phyloP scores from a whole-genome alignment of 1,284 basidiomycete genomes.

The Irpex sp. region DNA sequence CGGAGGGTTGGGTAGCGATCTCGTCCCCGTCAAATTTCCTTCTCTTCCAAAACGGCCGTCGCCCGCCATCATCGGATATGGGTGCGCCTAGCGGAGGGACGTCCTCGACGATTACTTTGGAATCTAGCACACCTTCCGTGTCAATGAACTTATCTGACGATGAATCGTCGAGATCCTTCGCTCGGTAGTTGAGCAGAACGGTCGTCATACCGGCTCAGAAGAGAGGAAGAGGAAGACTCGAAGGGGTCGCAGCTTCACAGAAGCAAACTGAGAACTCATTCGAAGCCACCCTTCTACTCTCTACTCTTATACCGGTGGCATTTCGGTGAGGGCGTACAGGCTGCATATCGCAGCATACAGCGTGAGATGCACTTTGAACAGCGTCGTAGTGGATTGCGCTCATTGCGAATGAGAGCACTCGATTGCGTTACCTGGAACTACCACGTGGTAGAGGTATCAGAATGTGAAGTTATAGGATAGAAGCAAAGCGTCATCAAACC shows the following conservation, averaged over 20 bases:
- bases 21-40: slow-evolving; percentile 25
- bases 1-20: slow-evolving; percentile 32
- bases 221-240: not conserved
- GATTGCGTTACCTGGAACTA: not conserved
- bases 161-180: slow-evolving; percentile 4
- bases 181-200: slow-evolving; percentile 12
- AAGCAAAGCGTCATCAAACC: not conserved
- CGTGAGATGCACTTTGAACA: not conserved
- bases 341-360: not conserved
- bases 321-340: not conserved
- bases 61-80: slow-evolving; percentile 15
- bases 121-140: not conserved
- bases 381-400: not conserved
- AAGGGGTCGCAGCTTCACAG: not conserved
- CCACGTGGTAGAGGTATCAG: not conserved
- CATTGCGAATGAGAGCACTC: not conserved
- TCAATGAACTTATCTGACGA: not conserved
- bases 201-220: slow-evolving; percentile 19
- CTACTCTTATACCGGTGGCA: not conserved
- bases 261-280: not conserved
- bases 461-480: not conserved
- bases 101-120: slow-evolving; percentile 14
- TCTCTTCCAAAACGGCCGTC: slow-evolving; percentile 22
- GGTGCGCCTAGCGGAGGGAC: slow-evolving; percentile 23
- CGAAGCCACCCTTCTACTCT: not conserved